A percentile compares a stretch with the other conserved stretches of the same genome.
These are phyloP conservation scores for Striga hermonthica DNA, from an alignment of 305 asterid species.

Conservation along the genomic window DNA sequence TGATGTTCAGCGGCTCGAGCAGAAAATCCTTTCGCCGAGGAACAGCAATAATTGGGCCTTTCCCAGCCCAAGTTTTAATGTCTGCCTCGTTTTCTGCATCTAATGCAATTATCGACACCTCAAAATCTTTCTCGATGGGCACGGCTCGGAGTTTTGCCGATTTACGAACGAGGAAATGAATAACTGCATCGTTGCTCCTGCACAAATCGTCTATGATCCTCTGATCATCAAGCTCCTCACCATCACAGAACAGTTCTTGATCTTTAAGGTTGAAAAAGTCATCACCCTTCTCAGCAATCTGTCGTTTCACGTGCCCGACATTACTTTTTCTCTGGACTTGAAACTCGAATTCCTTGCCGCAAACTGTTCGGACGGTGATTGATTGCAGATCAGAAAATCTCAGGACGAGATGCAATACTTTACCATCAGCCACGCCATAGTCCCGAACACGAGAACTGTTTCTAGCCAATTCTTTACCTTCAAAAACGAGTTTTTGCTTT, in stretches of 20 bases:
- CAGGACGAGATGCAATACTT: conserved; percentile 58
- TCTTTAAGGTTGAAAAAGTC: conserved; percentile 45
- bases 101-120: conserved; percentile 55
- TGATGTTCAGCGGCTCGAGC: conserved; percentile 47
- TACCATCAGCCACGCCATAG: conserved; percentile 65
- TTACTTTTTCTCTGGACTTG: conserved; percentile 56
- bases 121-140: conserved; percentile 53
- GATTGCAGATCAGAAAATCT: conserved; percentile 71
- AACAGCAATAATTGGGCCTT: conserved; percentile 34
- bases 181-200: conserved; percentile 48
- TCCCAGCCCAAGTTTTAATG: conserved; percentile 25
- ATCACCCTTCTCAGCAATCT: conserved; percentile 52
- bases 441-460: conserved; percentile 54
- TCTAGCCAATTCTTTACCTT: conserved; percentile 70
- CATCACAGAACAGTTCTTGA: conserved; percentile 58
- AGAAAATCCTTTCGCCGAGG: conserved; percentile 34
- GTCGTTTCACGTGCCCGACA: conserved; percentile 66
- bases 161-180: conserved; percentile 67
- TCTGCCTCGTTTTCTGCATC: conserved; percentile 36
- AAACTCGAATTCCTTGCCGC: conserved; percentile 67
- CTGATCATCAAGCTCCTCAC: conserved; percentile 75
- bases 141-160: conserved; percentile 56
- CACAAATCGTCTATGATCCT: conserved; percentile 62
- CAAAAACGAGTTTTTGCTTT: conserved; percentile 66
- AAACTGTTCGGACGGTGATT: conserved; percentile 58